Conservation (phyloP, 768 basidiomycete species). For the Tephrocybe sp. region DNA sequence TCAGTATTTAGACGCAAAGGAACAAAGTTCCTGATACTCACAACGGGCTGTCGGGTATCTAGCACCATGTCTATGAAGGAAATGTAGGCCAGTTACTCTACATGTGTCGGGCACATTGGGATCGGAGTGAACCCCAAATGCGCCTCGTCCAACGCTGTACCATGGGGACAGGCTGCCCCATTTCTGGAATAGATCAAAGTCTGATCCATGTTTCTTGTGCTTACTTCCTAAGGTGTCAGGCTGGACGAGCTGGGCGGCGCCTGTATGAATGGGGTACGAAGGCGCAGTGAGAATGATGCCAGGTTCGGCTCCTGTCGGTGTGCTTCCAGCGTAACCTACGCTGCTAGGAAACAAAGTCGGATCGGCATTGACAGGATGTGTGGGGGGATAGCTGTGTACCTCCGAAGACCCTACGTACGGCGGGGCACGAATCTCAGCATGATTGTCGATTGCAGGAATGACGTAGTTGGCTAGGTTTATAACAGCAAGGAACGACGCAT, state of each 20-base stretch:
- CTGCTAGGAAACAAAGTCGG: slow-evolving; percentile 74
- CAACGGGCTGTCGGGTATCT: slow-evolving; percentile 65
- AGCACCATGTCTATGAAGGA: slow-evolving; percentile 83
- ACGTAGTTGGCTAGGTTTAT: neutral
- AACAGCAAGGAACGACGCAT: too few relatives aligned
- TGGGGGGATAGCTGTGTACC: slow-evolving; percentile 68
- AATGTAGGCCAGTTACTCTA: slow-evolving; percentile 67
- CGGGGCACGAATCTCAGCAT: slow-evolving; percentile 36
- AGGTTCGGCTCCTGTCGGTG: slow-evolving; percentile 78
- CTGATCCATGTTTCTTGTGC: slow-evolving; percentile 15
- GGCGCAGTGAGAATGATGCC: slow-evolving; percentile 73
- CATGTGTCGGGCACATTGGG: slow-evolving; percentile 72
- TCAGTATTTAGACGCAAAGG: neutral
- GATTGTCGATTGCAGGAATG: slow-evolving; percentile 12
- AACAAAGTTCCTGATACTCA: slow-evolving; percentile 28
- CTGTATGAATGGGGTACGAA: slow-evolving; percentile 74
- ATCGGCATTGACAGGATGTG: slow-evolving; percentile 69
- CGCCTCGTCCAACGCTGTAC: slow-evolving; percentile 66
- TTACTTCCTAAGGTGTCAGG: slow-evolving; percentile 25
- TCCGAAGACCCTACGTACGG: slow-evolving; percentile 73
- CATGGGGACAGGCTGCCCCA: slow-evolving; percentile 90
- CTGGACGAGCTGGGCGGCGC: slow-evolving; percentile 60
- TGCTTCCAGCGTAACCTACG: slow-evolving; percentile 75
- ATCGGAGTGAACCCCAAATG: slow-evolving; percentile 72
- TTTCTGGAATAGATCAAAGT: slow-evolving; percentile 67